Evolutionary conservation across 371 early-diverging fungal species (phyloP), one percentile per base, ranked within the genome.

Genomic region (Phascolomyces articulosus): DNA sequence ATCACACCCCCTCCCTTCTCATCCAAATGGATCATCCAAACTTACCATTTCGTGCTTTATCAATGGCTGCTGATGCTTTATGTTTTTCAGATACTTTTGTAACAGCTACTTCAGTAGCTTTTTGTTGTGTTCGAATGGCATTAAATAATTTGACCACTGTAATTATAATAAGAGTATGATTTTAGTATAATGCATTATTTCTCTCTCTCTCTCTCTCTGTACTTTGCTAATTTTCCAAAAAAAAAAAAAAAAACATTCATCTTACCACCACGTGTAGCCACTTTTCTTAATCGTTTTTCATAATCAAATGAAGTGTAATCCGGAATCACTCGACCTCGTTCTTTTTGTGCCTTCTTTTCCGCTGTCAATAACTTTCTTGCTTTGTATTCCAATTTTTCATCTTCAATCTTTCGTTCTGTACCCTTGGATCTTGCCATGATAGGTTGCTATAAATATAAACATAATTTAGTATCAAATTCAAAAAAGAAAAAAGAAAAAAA

Each of bases 111-210:
- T 92, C 85, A 8, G 87, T 87, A 20, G 83, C 80, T 70, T 88
- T 87, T 70, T 92, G 91, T 61, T 93, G 92, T 51, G 85, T 87
- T 58, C 88, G 84, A 63, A 94, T 88, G 16, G 94, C 94, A 74
- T 94, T 94, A 69, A 94, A 94, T 55, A 94, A 75, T 64, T 91
- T 86, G 47, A 94, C 93, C 53, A 94, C 92, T 91, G 65, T 13
- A 34, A 9, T 9, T 34, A 34, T 34, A 34, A n/a, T n/a, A n/a
- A n/a, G n/a, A n/a, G n/a, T n/a, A n/a, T n/a, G n/a, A n/a, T n/a
- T n/a, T n/a, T n/a, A n/a, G n/a, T n/a, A n/a, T n/a, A n/a, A n/a
- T n/a, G n/a, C 38, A 13, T 38, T 13, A 6, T 9, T 55, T 18
- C 11, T 7, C 40, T 28, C 38, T 51, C 34, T 13, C n/a, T 13